These are phyloP conservation scores for Pyricularia sp. DNA, from an alignment of 2,329 filamentous ascomycete genomes.

Conservation along the genomic window DNA sequence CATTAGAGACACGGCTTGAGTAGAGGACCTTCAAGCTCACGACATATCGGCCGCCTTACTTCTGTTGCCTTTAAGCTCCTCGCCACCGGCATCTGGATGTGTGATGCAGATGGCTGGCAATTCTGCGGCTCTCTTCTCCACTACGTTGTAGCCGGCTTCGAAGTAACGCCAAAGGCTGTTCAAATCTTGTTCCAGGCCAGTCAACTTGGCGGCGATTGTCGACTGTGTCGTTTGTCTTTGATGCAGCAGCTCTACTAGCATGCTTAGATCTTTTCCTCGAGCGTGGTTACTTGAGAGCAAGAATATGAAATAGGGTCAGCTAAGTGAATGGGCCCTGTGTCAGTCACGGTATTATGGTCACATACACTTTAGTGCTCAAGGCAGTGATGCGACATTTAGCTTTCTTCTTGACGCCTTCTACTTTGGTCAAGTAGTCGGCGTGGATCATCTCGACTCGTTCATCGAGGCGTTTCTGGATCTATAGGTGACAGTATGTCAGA, in stretches of 20 bases:
- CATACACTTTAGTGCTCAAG: neutral
- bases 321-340: neutral
- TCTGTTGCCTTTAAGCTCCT: neutral
- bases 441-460: neutral
- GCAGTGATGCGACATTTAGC: neutral
- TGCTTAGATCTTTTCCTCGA: constrained; percentile 1
- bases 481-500: neutral
- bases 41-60: neutral
- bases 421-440: neutral
- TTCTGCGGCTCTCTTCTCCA: constrained; percentile 11
- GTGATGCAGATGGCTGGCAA: neutral
- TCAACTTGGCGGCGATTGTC: constrained; percentile 11
- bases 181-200: constrained; percentile 12
- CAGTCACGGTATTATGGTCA: neutral
- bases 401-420: neutral
- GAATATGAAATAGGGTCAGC: neutral
- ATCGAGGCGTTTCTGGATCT: neutral
- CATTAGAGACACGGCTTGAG: neutral
- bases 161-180: constrained; percentile 11
- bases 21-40: neutral
- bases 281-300: neutral
- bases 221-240: constrained; percentile 13
- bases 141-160: constrained; percentile 11
- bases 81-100: neutral
- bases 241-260: constrained; percentile 12